phyloP scores from a whole-genome alignment of 1,284 basidiomycete species.

The Meripilus lineatus region DNA sequence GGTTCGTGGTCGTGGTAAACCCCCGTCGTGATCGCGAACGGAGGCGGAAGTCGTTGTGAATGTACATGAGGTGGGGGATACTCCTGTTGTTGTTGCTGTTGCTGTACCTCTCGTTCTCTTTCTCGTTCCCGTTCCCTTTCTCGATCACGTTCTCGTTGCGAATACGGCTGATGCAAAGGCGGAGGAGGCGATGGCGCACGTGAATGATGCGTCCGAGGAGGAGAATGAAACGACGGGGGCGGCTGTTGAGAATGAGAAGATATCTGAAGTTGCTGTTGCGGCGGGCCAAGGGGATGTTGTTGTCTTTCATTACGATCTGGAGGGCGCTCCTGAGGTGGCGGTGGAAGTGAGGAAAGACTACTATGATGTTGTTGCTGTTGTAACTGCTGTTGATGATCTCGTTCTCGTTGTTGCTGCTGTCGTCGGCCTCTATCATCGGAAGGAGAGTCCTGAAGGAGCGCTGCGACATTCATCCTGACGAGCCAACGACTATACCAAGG shows the following conservation, averaged over 20 bases:
- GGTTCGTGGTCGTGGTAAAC: no score
- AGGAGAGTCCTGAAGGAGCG: constrained; percentile 65
- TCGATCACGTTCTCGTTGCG: constrained; percentile 7
- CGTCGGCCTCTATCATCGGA: constrained; percentile 39
- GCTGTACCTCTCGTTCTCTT: not conserved
- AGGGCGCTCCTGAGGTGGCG: constrained; percentile 18
- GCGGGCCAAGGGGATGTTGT: constrained; percentile 10
- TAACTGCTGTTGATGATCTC: constrained; percentile 15
- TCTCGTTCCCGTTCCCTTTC: not conserved
- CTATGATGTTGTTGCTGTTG: constrained; percentile 16
- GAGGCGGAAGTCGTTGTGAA: constrained; percentile 14
- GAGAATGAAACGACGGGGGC: constrained; percentile 16
- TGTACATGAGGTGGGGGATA: no score
- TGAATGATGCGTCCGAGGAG: constrained; percentile 13
- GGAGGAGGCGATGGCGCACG: constrained; percentile 20
- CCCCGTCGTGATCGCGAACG: no score
- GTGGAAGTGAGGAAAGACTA: constrained; percentile 14
- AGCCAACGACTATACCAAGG: no score
- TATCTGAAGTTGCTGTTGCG: constrained; percentile 9
- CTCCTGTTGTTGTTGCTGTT: not conserved
- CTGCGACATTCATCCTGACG: constrained; percentile 78
- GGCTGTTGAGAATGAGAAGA: constrained; percentile 12
- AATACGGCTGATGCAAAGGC: constrained; percentile 9
- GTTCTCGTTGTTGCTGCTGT: constrained; percentile 20
- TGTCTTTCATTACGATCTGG: constrained; percentile 17